Evolutionary conservation across 1,284 basidiomycete species (phyloP).

Genomic region (Moesziomyces parantarcticus): DNA sequence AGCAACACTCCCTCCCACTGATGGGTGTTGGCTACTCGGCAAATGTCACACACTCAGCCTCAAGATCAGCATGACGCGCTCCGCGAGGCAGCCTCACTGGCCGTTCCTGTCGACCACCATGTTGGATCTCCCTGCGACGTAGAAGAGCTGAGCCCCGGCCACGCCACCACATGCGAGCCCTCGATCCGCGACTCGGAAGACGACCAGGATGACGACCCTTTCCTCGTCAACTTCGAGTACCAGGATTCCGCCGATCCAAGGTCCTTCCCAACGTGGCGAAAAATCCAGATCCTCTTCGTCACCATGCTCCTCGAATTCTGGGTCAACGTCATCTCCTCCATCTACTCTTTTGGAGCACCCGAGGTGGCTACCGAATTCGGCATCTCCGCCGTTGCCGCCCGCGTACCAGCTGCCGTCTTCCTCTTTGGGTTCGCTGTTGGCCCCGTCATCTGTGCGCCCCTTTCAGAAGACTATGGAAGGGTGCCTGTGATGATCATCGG

Average conservation of each 20-base stretch:
- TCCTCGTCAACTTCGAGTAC: conserved; percentile 30
- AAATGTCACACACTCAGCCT: not conserved
- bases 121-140: not conserved
- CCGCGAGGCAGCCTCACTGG: not conserved
- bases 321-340: conserved; percentile 49
- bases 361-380: conserved; percentile 37
- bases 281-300: conserved; percentile 42
- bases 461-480: conserved; percentile 57
- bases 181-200: conserved; percentile 7
- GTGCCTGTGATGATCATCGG: conserved; percentile 39
- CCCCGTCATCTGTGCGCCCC: conserved; percentile 43
- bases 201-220: conserved; percentile 22
- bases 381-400: conserved; percentile 23
- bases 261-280: conserved; percentile 25
- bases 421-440: conserved; percentile 54
- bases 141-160: not conserved
- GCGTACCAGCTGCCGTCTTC: conserved; percentile 46
- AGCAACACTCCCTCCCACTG: not conserved
- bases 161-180: not conserved
- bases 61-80: not conserved
- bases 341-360: conserved; percentile 42
- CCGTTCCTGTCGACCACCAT: not conserved
- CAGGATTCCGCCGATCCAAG: conserved; percentile 41
- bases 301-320: conserved; percentile 37
- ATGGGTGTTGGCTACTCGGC: not conserved